A percentile compares a stretch with the other conserved stretches of the same genome.
Conservation (phyloP, 1,139 yeast species). For the Kazachstania sp. region DNA sequence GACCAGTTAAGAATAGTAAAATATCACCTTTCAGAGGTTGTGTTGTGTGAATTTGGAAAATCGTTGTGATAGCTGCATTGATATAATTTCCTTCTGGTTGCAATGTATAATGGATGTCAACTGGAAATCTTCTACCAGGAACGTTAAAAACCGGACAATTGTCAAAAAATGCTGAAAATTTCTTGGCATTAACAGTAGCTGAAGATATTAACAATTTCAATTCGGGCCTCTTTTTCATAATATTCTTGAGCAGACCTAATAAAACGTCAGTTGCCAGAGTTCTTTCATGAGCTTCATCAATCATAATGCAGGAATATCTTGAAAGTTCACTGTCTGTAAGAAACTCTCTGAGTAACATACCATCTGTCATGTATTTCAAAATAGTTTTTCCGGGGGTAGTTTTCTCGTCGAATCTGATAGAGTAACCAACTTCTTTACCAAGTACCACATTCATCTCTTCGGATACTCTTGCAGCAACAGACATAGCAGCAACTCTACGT, state of each 20-base stretch:
- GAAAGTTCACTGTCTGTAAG: slow-evolving; percentile 63
- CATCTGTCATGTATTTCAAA: slow-evolving; percentile 81
- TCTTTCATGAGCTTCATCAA: slow-evolving; percentile 96
- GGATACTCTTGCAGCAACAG: slow-evolving; percentile 61
- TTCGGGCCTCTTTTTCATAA: slow-evolving; percentile 51
- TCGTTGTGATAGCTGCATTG: slow-evolving; percentile 79
- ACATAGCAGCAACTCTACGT: slow-evolving; percentile 63
- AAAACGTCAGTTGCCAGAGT: slow-evolving; percentile 89
- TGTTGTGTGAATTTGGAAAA: slow-evolving; percentile 72
- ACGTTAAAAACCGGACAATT: slow-evolving; percentile 78
- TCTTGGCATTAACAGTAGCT: slow-evolving; percentile 87
- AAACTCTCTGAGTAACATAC: slow-evolving; percentile 83
- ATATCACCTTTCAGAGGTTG: slow-evolving; percentile 70
- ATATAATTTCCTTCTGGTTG: slow-evolving; percentile 86
- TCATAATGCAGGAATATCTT: slow-evolving; percentile 72
- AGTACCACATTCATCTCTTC: slow-evolving; percentile 52
- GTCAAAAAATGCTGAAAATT: slow-evolving; percentile 71
- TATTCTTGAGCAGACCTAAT: slow-evolving; percentile 70
- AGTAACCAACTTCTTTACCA: slow-evolving; percentile 60
- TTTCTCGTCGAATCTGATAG: slow-evolving; percentile 56
- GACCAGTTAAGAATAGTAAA: slow-evolving; percentile 87
- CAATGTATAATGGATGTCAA: slow-evolving; percentile 74
- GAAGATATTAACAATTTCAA: slow-evolving; percentile 75
- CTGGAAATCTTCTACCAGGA: slow-evolving; percentile 88
- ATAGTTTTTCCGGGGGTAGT: slow-evolving; percentile 43